A percentile compares a stretch with the other conserved stretches of the same genome.
Evolutionary conservation across 129 eudicot genomes (phyloP).

Genomic region (Glebionis coronaria): DNA sequence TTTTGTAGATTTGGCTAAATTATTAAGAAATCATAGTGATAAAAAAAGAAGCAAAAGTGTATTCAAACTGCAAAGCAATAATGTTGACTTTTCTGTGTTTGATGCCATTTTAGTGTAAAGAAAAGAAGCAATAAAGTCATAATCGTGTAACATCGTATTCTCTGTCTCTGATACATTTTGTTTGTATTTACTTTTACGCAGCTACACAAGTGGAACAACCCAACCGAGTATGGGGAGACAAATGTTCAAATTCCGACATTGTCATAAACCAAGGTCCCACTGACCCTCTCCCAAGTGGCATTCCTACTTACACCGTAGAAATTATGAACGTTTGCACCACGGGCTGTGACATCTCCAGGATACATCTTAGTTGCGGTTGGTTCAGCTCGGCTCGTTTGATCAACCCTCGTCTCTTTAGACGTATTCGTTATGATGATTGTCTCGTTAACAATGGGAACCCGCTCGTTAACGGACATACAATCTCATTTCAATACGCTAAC

Average conservation of each 20-base stretch:
- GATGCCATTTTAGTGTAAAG: conserved; percentile 19
- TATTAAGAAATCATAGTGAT: not conserved
- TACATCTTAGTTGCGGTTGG: conserved; percentile 40
- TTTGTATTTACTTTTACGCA: conserved; percentile 13
- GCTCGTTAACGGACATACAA: conserved; percentile 51
- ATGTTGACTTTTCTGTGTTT: conserved; percentile 31
- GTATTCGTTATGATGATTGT: conserved; percentile 56
- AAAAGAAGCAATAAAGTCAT: conserved; percentile 10
- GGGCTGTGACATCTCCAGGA: conserved; percentile 39
- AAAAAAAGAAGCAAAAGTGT: not conserved
- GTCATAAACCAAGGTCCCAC: conserved; percentile 75
- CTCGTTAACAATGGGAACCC: conserved; percentile 78
- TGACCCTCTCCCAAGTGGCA: conserved; percentile 69
- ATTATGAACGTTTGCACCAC: conserved; percentile 50
- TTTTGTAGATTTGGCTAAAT: no score
- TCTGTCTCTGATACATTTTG: conserved; percentile 2
- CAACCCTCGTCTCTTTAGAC: conserved; percentile 33
- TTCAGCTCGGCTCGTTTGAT: conserved; percentile 36
- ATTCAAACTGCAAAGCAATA: not conserved
- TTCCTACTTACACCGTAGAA: conserved; percentile 87
- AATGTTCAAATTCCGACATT: conserved; percentile 69
- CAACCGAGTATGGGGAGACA: conserved; percentile 75
- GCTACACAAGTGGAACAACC: conserved; percentile 31
- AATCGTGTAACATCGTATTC: not conserved
- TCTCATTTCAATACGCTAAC: conserved; percentile 77